phyloP scores from a whole-genome alignment of 192 early-diverging fungal species.

The Gaertneriomyces sp. region DNA sequence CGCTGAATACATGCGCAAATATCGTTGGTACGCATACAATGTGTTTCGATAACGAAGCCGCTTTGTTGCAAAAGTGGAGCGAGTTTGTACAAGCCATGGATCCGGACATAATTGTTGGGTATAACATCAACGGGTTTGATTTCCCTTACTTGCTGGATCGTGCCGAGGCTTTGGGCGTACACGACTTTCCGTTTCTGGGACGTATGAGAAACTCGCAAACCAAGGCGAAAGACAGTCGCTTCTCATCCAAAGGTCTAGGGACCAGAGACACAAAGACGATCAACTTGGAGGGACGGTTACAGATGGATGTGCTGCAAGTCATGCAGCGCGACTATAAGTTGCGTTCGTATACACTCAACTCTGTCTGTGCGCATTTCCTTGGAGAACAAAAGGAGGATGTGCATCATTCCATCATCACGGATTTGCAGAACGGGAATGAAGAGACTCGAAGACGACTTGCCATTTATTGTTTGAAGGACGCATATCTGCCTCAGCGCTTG shows the following conservation, averaged over 20 bases:
- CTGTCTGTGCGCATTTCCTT: constrained; percentile 92
- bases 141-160: constrained; percentile 93
- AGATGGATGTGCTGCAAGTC: constrained; percentile 87
- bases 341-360: constrained; percentile 91
- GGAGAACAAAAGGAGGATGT: constrained; percentile 99
- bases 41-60: constrained; percentile 73
- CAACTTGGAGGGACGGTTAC: constrained; percentile 84
- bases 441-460: constrained; percentile 93
- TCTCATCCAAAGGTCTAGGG: constrained; percentile 91
- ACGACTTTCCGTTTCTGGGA: constrained; percentile 80
- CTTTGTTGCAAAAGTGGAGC: constrained; percentile 78
- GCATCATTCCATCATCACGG: constrained; percentile 96
- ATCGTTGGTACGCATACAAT: constrained; percentile 87
- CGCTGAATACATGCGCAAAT: constrained; percentile 83
- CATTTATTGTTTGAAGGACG: constrained; percentile 97
- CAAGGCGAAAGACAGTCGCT: constrained; percentile 73
- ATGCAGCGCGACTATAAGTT: constrained; percentile 97
- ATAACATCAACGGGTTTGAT: constrained; percentile 97
- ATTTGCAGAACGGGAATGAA: constrained; percentile 90
- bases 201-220: constrained; percentile 63
- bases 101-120: constrained; percentile 92
- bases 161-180: constrained; percentile 69
- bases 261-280: constrained; percentile 86
- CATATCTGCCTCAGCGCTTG: constrained; percentile 85
- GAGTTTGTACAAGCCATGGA: constrained; percentile 85